phyloP scores from a whole-genome alignment of 345 rosid genomes.

The Citrus australasica region DNA sequence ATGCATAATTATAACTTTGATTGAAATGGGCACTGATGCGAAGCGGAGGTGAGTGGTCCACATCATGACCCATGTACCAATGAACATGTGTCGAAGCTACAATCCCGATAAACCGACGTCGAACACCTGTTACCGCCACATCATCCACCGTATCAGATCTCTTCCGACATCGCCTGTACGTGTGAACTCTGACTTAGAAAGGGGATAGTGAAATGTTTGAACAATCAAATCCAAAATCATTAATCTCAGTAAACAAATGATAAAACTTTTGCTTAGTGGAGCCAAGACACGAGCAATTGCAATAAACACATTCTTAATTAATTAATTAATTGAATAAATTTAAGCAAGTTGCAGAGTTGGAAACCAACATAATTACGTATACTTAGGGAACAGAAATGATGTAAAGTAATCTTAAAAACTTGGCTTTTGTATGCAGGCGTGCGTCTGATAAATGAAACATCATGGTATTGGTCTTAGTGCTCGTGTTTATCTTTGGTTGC shows the following conservation, averaged over 20 bases:
- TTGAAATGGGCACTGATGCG: constrained; percentile 12
- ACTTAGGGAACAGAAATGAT: constrained; percentile 19
- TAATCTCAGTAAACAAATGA: background rate
- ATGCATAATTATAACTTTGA: background rate
- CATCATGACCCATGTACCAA: background rate
- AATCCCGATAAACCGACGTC: background rate
- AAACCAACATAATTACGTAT: constrained; percentile 33
- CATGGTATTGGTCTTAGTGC: constrained; percentile 3
- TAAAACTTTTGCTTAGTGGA: background rate
- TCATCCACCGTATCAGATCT: constrained; percentile 23
- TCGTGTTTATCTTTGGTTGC: constrained; percentile 18
- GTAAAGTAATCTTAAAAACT: constrained; percentile 18
- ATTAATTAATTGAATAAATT: background rate
- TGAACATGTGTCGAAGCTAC: background rate
- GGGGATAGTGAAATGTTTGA: background rate
- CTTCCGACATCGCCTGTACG: background rate
- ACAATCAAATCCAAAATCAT: background rate
- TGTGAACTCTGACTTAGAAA: constrained; percentile 24
- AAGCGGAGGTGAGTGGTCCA: constrained; percentile 10
- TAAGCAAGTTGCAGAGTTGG: constrained; percentile 26
- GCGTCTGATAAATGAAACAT: constrained; percentile 30
- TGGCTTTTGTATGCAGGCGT: constrained; percentile 20
- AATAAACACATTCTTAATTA: background rate
- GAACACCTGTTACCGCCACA: constrained; percentile 24
- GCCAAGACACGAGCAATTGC: constrained; percentile 12